Base-by-base conservation (phyloP, 371 early-diverging fungal genomes). In the Umbelopsis sp. region DNA sequence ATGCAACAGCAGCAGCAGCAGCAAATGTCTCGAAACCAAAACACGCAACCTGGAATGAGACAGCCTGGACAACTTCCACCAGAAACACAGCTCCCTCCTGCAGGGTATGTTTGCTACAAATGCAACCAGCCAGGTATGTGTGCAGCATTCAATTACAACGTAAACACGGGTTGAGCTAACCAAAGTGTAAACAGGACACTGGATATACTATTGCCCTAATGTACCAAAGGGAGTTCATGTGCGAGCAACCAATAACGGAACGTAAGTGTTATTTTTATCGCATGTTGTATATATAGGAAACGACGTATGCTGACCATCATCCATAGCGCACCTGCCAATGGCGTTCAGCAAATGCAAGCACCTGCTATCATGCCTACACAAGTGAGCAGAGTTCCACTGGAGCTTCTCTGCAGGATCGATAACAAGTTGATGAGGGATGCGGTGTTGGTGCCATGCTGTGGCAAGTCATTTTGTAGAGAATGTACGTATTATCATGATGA, bases 391-490 rank as follows among this genome's bases (percentile, higher is more conserved):
- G 72, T 73, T 41, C 88, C 88, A 7, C 77, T 74, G 12, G 89
- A 90, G 50, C 75, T 93, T 65, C 83, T 84, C 44, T 98, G 98
- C 73, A 74, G 82, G 9, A 77, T 94, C 22, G 96, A 97, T 78
- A 72, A 85, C 32, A 80, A 87, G 68, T 77, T 97, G 64, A 79
- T 95, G 73, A 85, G 86, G 66, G 93, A 93, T 52, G 96, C 97
- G 0, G 93, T 93, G 9, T 74, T 80, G 14, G 84, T 89, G 9
- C 89, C 95, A 24, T 98, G 99, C 77, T 98, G 99, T 76, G 84
- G 88, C 65, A 88, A 90, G 29, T 86, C 84, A 10, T 97, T 88
- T 79, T 98, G 98, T 80, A 95, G 95, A 76, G 92, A 94, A 74
- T 88, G 89, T 86, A 89, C 75, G 86, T 83, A 78, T 76, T 35